Evolutionary conservation across 257 asterid species (phyloP).

Genomic region (Ilex aquifolium): DNA sequence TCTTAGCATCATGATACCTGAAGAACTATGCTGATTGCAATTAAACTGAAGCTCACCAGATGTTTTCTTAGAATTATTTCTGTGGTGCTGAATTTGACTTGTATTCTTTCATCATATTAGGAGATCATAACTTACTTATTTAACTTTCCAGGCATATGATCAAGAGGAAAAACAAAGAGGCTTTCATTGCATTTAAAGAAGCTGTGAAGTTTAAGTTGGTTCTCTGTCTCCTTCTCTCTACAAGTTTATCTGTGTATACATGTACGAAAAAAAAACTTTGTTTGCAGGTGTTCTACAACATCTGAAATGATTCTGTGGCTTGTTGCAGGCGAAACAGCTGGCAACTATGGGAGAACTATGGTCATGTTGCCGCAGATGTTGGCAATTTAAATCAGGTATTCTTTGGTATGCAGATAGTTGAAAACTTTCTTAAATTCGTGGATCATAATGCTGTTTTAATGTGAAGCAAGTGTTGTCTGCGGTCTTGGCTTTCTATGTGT

Average conservation of each 20-base stretch:
- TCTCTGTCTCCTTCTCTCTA: conserved; percentile 2
- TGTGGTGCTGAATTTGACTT: not conserved
- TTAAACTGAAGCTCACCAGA: not conserved
- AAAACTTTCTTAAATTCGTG: not conserved
- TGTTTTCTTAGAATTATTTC: not conserved
- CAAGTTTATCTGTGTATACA: not conserved
- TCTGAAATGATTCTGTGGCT: not conserved
- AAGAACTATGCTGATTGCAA: too few relatives aligned
- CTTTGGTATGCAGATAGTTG: not conserved
- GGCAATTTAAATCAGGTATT: conserved; percentile 54
- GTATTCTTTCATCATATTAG: not conserved
- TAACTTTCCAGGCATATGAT: conserved; percentile 47
- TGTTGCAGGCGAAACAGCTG: conserved; percentile 61
- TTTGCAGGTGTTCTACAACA: not conserved
- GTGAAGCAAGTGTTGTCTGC: too few relatives aligned
- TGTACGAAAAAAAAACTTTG: conserved; percentile 3
- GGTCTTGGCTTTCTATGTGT: too few relatives aligned
- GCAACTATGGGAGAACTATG: conserved; percentile 98
- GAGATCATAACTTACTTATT: not conserved
- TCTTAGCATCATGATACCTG: too few relatives aligned
- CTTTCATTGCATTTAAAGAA: conserved; percentile 93
- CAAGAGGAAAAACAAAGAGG: conserved; percentile 69
- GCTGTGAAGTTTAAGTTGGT: conserved; percentile 66
- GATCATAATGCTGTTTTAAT: too few relatives aligned
- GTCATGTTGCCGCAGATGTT: conserved; percentile 82